Percentiles rank a stretch among this genome's conserved stretches.
phyloP scores from a whole-genome alignment of 208 protist species.

The Crithidia brevicula region DNA sequence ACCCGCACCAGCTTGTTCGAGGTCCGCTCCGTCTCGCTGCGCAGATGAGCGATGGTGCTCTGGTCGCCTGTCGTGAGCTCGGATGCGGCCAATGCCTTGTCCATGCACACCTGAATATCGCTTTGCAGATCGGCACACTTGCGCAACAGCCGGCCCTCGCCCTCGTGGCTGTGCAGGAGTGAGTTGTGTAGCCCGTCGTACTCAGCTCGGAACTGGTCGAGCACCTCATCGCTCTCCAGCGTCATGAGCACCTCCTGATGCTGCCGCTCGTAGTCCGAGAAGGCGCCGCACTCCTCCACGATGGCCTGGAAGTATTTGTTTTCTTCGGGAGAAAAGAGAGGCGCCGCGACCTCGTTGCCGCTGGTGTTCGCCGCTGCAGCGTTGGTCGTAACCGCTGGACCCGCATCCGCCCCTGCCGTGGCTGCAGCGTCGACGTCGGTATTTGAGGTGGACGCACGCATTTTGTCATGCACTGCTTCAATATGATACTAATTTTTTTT shows the following conservation, averaged over 20 bases:
- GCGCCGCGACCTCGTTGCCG: background rate
- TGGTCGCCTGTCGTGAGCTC: conserved; percentile 95
- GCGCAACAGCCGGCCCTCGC: conserved; percentile 96
- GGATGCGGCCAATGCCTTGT: conserved; percentile 94
- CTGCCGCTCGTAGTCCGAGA: conserved; percentile 93
- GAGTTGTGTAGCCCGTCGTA: conserved; percentile 98
- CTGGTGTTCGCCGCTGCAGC: background rate
- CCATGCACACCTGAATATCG: conserved; percentile 95
- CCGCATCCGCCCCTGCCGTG: background rate
- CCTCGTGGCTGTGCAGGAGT: conserved; percentile 97
- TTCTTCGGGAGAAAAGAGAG: conserved; percentile 44
- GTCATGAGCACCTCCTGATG: conserved; percentile 95
- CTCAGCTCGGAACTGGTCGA: conserved; percentile 96
- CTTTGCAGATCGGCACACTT: conserved; percentile 95
- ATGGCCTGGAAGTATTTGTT: conserved; percentile 56
- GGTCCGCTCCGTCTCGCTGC: conserved; percentile 94
- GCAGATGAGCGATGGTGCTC: conserved; percentile 93
- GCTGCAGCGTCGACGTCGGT: conserved; percentile 1
- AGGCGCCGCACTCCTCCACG: conserved; percentile 64
- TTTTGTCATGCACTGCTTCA: no score
- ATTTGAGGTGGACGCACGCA: background rate
- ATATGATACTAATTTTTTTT: no score
- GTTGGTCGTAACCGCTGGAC: background rate
- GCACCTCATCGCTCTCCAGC: conserved; percentile 93
- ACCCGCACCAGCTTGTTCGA: conserved; percentile 93